Evolutionary conservation across 2,329 filamentous ascomycete genomes (phyloP).

Genomic region (Sporothrix brasiliensis): DNA sequence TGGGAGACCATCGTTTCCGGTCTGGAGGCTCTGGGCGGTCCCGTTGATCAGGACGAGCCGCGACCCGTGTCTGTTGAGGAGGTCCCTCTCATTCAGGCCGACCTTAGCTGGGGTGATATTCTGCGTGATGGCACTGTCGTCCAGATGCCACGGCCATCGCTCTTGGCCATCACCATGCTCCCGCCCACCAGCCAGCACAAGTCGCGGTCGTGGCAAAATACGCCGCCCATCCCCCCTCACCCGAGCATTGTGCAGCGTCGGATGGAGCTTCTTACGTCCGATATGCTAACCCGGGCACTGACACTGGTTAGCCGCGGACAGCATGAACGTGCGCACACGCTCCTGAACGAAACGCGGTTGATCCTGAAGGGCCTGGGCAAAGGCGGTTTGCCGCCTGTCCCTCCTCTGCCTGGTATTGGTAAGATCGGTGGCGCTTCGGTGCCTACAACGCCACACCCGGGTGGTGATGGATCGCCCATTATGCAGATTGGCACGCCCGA

Average conservation of each 20-base stretch:
- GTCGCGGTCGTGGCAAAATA: conserved; percentile 64
- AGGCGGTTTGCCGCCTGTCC: conserved; percentile 87
- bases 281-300: conserved; percentile 92
- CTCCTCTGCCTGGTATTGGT: conserved; percentile 56
- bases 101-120: conserved; percentile 91
- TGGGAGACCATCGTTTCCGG: conserved; percentile 98
- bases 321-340: conserved; percentile 89
- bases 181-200: conserved; percentile 67
- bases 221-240: conserved; percentile 89
- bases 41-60: conserved; percentile 82
- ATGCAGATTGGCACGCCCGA: conserved; percentile 53
- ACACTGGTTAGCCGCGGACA: conserved; percentile 89
- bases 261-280: conserved; percentile 96
- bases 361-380: conserved; percentile 96
- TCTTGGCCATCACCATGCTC: conserved; percentile 94
- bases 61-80: conserved; percentile 87
- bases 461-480: conserved; percentile 50
- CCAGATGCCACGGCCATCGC: conserved; percentile 83
- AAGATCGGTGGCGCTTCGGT: conserved; percentile 48
- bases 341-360: conserved; percentile 88
- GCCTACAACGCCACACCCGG: conserved; percentile 55
- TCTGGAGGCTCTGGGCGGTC: conserved; percentile 86
- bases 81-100: conserved; percentile 90
- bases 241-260: conserved; percentile 92
- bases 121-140: conserved; percentile 83